A percentile compares a stretch with the other conserved stretches of the same genome.
These are phyloP conservation scores for Talaromyces sp. DNA, from an alignment of 2,329 filamentous ascomycete genomes.

Conservation along the genomic window DNA sequence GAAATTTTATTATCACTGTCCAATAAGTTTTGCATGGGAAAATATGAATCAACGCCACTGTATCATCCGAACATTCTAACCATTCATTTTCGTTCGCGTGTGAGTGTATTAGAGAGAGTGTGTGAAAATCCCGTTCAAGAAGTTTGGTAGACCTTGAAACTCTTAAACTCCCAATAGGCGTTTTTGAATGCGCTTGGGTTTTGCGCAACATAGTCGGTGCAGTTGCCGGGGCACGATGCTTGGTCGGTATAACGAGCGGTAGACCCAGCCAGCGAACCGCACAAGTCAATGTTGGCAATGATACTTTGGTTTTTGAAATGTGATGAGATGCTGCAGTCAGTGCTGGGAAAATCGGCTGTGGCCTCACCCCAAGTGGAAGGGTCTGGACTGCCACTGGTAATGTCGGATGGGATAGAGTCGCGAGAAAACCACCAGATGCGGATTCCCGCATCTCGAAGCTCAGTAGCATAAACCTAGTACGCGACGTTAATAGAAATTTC, in stretches of 20 bases:
- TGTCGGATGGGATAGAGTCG: constrained; percentile 45
- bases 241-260: constrained; percentile 25
- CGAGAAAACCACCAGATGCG: constrained; percentile 57
- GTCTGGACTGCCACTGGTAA: constrained; percentile 48
- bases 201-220: constrained; percentile 52
- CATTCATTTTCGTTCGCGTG: not conserved
- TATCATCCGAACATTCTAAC: not conserved
- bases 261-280: constrained; percentile 48
- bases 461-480: constrained; percentile 50
- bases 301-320: constrained; percentile 63
- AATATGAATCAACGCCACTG: not conserved
- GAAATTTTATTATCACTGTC: not conserved
- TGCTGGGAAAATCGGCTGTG: constrained; percentile 59
- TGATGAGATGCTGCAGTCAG: constrained; percentile 52
- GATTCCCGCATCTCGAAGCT: constrained; percentile 56
- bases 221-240: constrained; percentile 47
- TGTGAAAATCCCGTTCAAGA: not conserved
- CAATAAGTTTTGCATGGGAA: not conserved
- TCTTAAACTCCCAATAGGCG: constrained; percentile 61
- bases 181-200: constrained; percentile 51
- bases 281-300: constrained; percentile 61
- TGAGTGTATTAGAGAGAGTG: too few relatives aligned
- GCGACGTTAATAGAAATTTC: not conserved
- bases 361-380: constrained; percentile 58
- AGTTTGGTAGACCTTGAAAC: constrained; percentile 53